These are phyloP conservation scores for Fusarium cicatricum DNA, from an alignment of 2,329 filamentous ascomycete species.

Conservation along the genomic window DNA sequence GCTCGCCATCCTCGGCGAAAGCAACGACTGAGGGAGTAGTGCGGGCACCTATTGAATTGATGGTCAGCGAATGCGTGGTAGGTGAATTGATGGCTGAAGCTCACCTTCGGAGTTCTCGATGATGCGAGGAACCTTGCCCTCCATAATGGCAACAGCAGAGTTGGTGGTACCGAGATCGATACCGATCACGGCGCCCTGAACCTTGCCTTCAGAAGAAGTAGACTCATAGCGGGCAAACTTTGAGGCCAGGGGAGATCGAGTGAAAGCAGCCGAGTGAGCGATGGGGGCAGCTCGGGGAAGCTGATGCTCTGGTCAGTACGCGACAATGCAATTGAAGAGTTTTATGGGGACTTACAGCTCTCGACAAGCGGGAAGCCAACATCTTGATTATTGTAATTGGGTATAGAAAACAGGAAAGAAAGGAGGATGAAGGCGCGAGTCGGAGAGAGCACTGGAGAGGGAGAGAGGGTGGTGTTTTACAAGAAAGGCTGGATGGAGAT, in stretches of 20 bases:
- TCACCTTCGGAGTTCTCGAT: constrained; percentile 97
- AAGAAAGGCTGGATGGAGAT: constrained; percentile 37
- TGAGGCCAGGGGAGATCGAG: constrained; percentile 75
- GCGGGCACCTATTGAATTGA: constrained; percentile 45
- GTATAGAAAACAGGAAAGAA: constrained; percentile 48
- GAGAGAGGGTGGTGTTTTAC: constrained; percentile 36
- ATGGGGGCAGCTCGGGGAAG: constrained; percentile 80
- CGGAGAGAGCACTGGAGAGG: constrained; percentile 45
- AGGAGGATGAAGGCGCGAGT: constrained; percentile 45
- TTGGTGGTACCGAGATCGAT: constrained; percentile 99
- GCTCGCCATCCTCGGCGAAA: constrained; percentile 94
- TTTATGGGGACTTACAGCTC: constrained; percentile 70
- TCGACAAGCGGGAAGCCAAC: constrained; percentile 75
- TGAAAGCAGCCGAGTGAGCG: constrained; percentile 71
- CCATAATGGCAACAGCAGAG: constrained; percentile 97
- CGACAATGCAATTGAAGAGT: constrained; percentile 8
- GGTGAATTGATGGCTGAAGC: constrained; percentile 17
- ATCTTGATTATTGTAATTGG: constrained; percentile 61
- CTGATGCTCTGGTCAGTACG: constrained; percentile 52
- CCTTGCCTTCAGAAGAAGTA: constrained; percentile 69
- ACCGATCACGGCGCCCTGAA: constrained; percentile 95
- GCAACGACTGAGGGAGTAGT: constrained; percentile 82
- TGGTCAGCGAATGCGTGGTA: constrained; percentile 9
- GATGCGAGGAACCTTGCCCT: constrained; percentile 93
- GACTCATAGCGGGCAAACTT: constrained; percentile 82